Base-by-base conservation (phyloP, 805 yeast genomes). In the Starmerella apis region DNA sequence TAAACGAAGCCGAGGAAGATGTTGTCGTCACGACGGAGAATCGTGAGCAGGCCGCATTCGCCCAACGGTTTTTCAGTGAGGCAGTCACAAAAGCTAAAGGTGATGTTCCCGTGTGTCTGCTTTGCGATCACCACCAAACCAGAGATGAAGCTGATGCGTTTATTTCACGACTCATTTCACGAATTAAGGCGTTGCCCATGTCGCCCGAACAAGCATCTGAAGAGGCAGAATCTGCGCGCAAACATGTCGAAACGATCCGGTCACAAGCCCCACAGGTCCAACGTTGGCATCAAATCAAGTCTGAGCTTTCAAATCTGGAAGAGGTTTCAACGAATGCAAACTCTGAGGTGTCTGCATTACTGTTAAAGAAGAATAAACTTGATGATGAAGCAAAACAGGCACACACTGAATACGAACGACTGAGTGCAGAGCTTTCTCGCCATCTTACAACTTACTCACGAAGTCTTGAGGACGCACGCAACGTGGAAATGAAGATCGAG, bases 121-220 rank as follows among this genome's bases (percentile, higher is more conserved):
- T 88, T 39, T 90, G 97, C 64, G 75, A 76, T 18, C 71, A 94
- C 46, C 70, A 73, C 11, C 83, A 87, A 65, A 75, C 74, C 14
- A 59, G 61, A 1, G 64, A 61, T 1, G 64, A 61, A 42, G 49
- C 53, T 7, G 35, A 32, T 1, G 45, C 38, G 14, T 59, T 66
- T 31, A 41, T 57, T 11, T 47, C 20, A 5, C 50, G 52, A 10
- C 45, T 63, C 2, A 63, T 65, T 35, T 62, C 66, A 1, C 65
- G 65, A 49, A 64, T 64, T 1, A 58, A 59, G 2, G 61, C 63
- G 35, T 66, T 70, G 23, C 59, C 63, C 3, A 59, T 68, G 18
- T 55, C 70, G 3, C 61, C 62, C 18, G 64, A 62, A 1, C 63
- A 69, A 6, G 64, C 72, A 1, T 65, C 61, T 14, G 64, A 66